A percentile compares a stretch with the other conserved stretches of the same genome.
Conservation (phyloP, 2,329 filamentous ascomycete species). For the Trichoderma atroviride region DNA sequence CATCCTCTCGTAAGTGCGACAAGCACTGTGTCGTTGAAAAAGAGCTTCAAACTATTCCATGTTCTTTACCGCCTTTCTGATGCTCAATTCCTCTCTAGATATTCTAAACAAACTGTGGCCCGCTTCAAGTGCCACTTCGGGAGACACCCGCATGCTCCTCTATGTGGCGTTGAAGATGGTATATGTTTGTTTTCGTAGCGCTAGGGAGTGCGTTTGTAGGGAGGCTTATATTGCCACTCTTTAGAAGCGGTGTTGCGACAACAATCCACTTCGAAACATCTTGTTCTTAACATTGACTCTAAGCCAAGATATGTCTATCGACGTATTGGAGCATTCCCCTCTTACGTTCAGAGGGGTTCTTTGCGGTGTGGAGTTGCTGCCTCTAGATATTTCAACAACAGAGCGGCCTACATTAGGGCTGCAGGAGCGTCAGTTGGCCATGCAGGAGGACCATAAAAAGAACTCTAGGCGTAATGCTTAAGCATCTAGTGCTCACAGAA, state of each 20-base stretch:
- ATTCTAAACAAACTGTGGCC: not conserved
- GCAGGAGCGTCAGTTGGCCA: conserved; percentile 4
- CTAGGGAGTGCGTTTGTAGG: not conserved
- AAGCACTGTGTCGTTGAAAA: not conserved
- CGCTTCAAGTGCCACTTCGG: not conserved
- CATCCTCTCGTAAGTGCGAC: not conserved
- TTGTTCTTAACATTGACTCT: not conserved
- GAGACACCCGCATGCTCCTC: not conserved
- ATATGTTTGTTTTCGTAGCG: not conserved
- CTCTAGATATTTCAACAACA: not conserved
- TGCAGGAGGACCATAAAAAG: not conserved
- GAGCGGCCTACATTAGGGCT: not conserved
- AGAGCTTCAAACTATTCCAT: not conserved
- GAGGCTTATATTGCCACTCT: not conserved
- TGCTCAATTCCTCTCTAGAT: not conserved
- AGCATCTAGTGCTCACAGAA: not conserved
- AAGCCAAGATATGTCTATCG: not conserved
- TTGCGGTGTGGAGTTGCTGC: not conserved
- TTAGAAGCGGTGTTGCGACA: not conserved
- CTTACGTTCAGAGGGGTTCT: no score
- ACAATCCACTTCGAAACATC: not conserved
- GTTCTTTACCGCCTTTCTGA: conserved; percentile 13
- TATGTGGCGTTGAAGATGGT: not conserved
- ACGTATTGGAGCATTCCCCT: not conserved
- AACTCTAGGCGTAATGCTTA: not conserved